Evolutionary conservation across 805 yeast species (phyloP).

Genomic region (Tetrapisispora phaffii): DNA sequence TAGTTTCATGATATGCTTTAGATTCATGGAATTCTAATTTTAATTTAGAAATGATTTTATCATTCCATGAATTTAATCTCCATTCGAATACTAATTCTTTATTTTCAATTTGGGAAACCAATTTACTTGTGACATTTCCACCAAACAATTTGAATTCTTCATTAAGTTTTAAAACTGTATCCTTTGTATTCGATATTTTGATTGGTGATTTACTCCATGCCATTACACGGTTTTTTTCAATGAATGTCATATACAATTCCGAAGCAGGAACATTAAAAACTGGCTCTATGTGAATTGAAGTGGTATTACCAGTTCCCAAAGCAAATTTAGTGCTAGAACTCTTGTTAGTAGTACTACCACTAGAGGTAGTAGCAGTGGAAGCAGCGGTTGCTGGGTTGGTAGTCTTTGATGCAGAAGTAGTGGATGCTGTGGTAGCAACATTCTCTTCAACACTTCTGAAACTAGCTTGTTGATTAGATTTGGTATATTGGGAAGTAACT

Average conservation of each 20-base stretch:
- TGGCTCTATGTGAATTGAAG: slow-evolving; percentile 67
- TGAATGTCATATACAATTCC: slow-evolving; percentile 67
- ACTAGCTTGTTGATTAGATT: slow-evolving; percentile 36
- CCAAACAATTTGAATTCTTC: slow-evolving; percentile 62
- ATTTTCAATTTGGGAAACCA: slow-evolving; percentile 43
- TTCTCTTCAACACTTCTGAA: slow-evolving; percentile 10
- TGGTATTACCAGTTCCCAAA: slow-evolving; percentile 44
- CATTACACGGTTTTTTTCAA: slow-evolving; percentile 68
- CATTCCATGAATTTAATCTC: slow-evolving; percentile 85
- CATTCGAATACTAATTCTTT: slow-evolving; percentile 62
- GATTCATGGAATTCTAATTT: slow-evolving; percentile 47
- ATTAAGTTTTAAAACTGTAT: slow-evolving; percentile 40
- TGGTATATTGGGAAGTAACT: slow-evolving; percentile 47
- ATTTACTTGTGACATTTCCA: slow-evolving; percentile 72
- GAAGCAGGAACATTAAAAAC: slow-evolving; percentile 81
- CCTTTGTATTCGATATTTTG: slow-evolving; percentile 43
- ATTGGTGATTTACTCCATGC: slow-evolving; percentile 77
- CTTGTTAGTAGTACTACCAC: neutral
- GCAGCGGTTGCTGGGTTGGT: slow-evolving; percentile 2
- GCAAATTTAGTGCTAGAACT: slow-evolving; percentile 5
- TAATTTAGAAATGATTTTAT: slow-evolving; percentile 68
- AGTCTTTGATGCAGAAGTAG: neutral
- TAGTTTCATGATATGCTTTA: slow-evolving; percentile 79
- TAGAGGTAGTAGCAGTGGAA: slow-evolving; percentile 3
- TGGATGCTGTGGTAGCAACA: neutral